Base-by-base conservation (phyloP, 768 basidiomycete genomes). In the Mycena latifolia region DNA sequence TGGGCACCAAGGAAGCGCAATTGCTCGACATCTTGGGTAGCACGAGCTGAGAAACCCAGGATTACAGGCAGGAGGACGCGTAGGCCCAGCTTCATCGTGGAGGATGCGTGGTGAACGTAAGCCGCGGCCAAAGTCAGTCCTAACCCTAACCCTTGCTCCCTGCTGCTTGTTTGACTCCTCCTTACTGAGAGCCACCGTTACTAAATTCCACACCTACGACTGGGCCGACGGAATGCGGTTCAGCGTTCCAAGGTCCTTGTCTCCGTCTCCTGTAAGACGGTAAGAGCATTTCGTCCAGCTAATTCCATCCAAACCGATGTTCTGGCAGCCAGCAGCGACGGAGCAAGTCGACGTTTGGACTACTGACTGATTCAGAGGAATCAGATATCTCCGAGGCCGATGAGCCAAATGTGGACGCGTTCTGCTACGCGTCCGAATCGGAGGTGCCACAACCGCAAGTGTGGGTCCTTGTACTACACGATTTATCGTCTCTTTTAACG, bases 1-100 rank as follows among this genome's bases (percentile, higher is more conserved):
- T 91, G 91, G 15, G 89, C 80, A 14, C 86, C 88, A 43, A 78
- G 73, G 48, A 76, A 51, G 33, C 74, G 72, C 25, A 76, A 37
- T 27, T 70, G 55, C 61, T 74, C 61, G 9, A 63, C n/a, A 29
- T 29, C 48, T 35, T 43, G 39, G 1, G 51, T 37, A 45, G 56
- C 61, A 1, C 37, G 33, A 58, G n/a, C 66, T 3, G 37, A 46
- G 52, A 58, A 31, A 41, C 61, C 54, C 12, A 55, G 22, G 25
- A 69, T 48, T 24, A 25, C 37, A 33, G 54, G 18, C 11, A 43
- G 43, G 18, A 70, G 57, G 33, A 64, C 65, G 41, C 56, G 33
- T 20, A 65, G 58, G 43, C 53, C 37, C 53, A 61, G 61, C 53
- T 51, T 55, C 69, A 69, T 69, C 53, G 37, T 27, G 8, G 9